A percentile compares a stretch with the other conserved stretches of the same genome.
Conservation (phyloP, 2,329 filamentous ascomycete species). For the Lachnellula suecica region DNA sequence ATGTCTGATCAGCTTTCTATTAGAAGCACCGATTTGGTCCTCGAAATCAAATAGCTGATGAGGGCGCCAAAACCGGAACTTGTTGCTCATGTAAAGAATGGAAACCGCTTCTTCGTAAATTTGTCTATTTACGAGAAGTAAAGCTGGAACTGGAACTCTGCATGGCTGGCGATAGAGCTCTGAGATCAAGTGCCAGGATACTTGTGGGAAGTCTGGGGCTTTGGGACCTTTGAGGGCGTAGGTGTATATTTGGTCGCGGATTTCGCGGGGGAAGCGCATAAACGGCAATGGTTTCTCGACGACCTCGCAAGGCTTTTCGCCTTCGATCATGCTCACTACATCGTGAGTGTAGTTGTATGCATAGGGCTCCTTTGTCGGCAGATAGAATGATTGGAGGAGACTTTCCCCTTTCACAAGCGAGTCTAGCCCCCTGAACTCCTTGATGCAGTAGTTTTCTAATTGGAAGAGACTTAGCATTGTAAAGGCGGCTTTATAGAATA, state of each 20-base stretch:
- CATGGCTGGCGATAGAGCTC: neutral
- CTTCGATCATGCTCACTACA: neutral
- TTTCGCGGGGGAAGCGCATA: neutral
- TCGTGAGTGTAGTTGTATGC: neutral
- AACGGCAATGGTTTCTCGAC: neutral
- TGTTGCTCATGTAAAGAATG: neutral
- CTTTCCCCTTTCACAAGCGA: neutral
- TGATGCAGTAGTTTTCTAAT: neutral
- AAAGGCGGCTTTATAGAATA: too few species aligned
- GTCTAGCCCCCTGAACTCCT: neutral
- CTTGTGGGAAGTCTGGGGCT: neutral
- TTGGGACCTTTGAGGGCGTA: neutral
- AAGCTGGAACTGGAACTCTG: neutral
- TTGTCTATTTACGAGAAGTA: neutral
- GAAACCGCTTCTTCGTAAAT: neutral
- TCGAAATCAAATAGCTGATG: neutral
- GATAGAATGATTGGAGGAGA: neutral
- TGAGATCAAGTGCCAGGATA: neutral
- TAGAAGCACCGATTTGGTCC: neutral
- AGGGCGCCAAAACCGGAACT: neutral
- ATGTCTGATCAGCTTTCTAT: neutral
- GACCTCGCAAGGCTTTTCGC: neutral
- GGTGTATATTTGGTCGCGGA: neutral
- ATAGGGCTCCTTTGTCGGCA: neutral
- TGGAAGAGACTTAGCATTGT: neutral